Evolutionary conservation across 2,329 filamentous ascomycete genomes (phyloP), one percentile per base, ranked within the genome.

Genomic region (Xylaria sp.): DNA sequence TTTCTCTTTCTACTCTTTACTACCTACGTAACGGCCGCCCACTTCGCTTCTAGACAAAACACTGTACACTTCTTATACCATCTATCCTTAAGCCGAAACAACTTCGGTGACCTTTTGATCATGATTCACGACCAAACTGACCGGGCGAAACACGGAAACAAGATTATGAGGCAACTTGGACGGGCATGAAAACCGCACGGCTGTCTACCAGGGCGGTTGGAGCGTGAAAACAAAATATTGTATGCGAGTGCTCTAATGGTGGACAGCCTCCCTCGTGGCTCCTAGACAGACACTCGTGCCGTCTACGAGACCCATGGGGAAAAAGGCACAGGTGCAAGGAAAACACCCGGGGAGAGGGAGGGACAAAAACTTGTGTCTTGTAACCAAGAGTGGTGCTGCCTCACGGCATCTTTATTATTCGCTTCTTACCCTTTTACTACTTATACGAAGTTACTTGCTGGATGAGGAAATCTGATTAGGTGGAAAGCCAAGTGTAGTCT

Each of bases 381-480:
- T 58, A 40, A 47, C 59, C 52, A 64, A 66, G 65, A 66, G 60
- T 63, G 63, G 63, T 61, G 59, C 56, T 71, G 69, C 69, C 69
- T 66, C 69, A 62, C 69, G 69, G 69, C 69, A 71, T 64, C 63
- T 60, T 64, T 68, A 58, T 63, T 59, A 50, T 62, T 58, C 49
- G 41, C 48, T 57, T 62, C 57, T 48, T 59, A 50, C 45, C 44
- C 58, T n/a, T 39, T 52, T 61, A 44, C 57, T 52, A 34, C 39
- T 60, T 37, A 47, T 39, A 39, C 52, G 50, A 42, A 39, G 54
- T 52, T 54, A 20, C 24, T 48, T 57, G 48, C 41, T 44, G 45
- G 45, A 18, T n/a, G 29, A 45, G 43, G 50, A 52, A 50, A 42
- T 42, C 20, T 24, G 18, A 38, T 44, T 48, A 41, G 37, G 54